Base-by-base conservation (phyloP, 495 filamentous ascomycete species). In the Hypoxylon crocopeplum region DNA sequence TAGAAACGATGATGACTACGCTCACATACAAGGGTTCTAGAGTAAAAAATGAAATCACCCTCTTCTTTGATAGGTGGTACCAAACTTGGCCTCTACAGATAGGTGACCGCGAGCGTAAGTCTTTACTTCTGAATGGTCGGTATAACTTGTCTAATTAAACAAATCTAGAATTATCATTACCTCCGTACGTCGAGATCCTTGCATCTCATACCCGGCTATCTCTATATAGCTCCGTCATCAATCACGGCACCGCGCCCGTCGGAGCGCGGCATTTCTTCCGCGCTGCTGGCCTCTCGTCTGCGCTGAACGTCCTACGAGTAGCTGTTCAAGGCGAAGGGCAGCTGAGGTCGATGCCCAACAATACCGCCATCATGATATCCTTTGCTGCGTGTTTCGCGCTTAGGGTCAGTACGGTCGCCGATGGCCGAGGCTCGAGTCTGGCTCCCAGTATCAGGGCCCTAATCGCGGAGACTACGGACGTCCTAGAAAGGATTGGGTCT, bases 321-420 rank as follows among this genome's bases (percentile, higher is more conserved):
- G 86, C 87, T 11, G 87, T 88, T 11, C 86, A 88, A 69, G 87
- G 87, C 4, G 87, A 90, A 68, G 74, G 76, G 1, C 80, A 85
- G 54, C 78, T 90, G 3, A 84, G 86, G 30, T 88, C 86, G 7
- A 89, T 90, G 86, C 87, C 87, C 3, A 90, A 89, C 73, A 89
- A 90, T 55, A 86, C 87, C 0, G 84, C 86, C 32, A 89, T 89
- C 59, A 89, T 89, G 87, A 88, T 89, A 17, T 87, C 87, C 3
- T 90, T 88, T 48, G 86, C 86, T 1, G 87, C 87, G 13, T 88
- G 86, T 61, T 86, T 88, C 39, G 86, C 86, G 1, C 75, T 90
- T 16, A 82, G 82, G 27, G 80, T 89, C 6, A 85, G 84, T 57
- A 77, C 82, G 1, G 80, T 84, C 45, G 79, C 82, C 8, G 72